Percentiles rank a stretch among this genome's conserved stretches.
phyloP scores from a whole-genome alignment of 768 basidiomycete species.

The Sporobolomyces phaffii region DNA sequence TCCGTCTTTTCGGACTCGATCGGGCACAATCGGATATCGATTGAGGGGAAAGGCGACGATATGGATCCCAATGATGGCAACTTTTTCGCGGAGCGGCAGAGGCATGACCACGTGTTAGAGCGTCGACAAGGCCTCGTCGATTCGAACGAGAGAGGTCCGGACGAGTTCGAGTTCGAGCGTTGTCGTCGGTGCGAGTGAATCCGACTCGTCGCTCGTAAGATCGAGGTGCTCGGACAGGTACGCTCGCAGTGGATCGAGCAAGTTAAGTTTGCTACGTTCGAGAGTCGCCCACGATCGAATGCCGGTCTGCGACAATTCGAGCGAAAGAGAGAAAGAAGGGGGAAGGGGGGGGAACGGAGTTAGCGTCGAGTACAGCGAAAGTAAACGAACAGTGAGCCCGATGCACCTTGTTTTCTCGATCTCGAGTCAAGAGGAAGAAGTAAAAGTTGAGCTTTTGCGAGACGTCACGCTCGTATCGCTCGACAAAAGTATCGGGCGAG shows the following conservation, averaged over 20 bases:
- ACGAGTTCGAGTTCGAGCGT: neutral
- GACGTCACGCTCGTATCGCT: neutral
- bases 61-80: too few relatives aligned
- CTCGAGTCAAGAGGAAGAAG: neutral
- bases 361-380: too few relatives aligned
- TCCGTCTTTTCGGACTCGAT: too few relatives aligned
- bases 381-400: neutral
- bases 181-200: too few relatives aligned
- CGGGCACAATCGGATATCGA: too few relatives aligned
- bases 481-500: neutral
- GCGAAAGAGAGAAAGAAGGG: too few relatives aligned
- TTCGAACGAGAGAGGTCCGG: neutral
- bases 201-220: too few relatives aligned
- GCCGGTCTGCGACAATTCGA: neutral
- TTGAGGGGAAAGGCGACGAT: too few relatives aligned
- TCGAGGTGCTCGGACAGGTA: neutral
- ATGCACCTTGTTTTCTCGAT: neutral
- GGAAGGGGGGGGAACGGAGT: too few relatives aligned
- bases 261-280: neutral
- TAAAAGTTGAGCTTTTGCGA: constrained; percentile 5
- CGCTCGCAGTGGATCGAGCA: neutral
- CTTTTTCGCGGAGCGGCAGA: neutral
- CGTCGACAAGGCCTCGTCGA: neutral
- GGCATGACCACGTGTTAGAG: neutral
- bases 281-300: neutral